A percentile compares a stretch with the other conserved stretches of the same genome.
Conservation (phyloP, 2,329 filamentous ascomycete species). For the Clonostachys solani region DNA sequence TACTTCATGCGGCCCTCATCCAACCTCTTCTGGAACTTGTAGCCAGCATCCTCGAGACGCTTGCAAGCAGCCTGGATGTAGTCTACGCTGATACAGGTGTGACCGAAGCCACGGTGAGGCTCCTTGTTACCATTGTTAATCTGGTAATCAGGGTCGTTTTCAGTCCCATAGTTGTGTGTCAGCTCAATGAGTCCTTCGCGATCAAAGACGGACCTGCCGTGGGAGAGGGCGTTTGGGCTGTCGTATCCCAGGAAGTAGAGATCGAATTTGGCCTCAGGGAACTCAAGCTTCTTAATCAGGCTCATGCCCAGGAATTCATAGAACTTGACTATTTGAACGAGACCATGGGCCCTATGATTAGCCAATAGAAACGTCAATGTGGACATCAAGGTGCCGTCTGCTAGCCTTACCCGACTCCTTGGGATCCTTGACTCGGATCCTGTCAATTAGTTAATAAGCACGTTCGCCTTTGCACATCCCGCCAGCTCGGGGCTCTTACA, state of each 20-base stretch:
- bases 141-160: constrained; percentile 75
- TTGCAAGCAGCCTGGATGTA: constrained; percentile 87
- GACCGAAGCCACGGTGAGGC: constrained; percentile 77
- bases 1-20: constrained; percentile 80
- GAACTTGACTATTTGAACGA: constrained; percentile 63
- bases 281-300: constrained; percentile 73
- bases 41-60: constrained; percentile 84
- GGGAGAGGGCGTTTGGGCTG: constrained; percentile 67
- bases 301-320: constrained; percentile 91
- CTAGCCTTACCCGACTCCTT: constrained; percentile 60
- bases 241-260: constrained; percentile 95
- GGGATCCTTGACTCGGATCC: constrained; percentile 93
- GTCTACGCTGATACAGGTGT: constrained; percentile 79
- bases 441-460: constrained; percentile 26
- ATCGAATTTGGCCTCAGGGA: constrained; percentile 87
- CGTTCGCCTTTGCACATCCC: no score
- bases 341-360: constrained; percentile 1
- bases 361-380: neutral
- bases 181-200: constrained; percentile 89
- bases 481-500: constrained; percentile 57
- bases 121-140: constrained; percentile 89
- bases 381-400: constrained; percentile 10
- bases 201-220: constrained; percentile 69
- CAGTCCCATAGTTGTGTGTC: constrained; percentile 81
- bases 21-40: constrained; percentile 93